A percentile compares a stretch with the other conserved stretches of the same genome.
These are phyloP conservation scores for Cystobasidium tubakii DNA, from an alignment of 768 basidiomycete genomes.

Conservation along the genomic window DNA sequence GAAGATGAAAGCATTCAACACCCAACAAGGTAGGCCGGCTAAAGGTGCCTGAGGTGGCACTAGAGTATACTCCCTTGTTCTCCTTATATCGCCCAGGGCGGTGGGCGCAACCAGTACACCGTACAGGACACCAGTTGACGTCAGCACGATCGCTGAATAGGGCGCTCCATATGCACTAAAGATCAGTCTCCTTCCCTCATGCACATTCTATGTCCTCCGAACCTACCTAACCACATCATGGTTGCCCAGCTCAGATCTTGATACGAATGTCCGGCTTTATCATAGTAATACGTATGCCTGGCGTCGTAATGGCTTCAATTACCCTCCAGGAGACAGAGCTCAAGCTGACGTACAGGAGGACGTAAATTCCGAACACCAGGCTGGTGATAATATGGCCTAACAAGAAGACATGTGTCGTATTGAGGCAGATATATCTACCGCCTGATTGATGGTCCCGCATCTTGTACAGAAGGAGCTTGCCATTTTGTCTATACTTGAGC, in stretches of 20 bases:
- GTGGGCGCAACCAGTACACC: conserved; percentile 21
- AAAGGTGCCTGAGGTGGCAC: conserved; percentile 12
- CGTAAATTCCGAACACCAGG: background rate
- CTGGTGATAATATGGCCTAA: background rate
- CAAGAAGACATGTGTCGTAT: conserved; percentile 23
- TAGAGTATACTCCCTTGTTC: background rate
- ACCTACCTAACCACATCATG: conserved; percentile 26
- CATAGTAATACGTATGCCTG: conserved; percentile 13
- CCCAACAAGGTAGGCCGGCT: conserved; percentile 6
- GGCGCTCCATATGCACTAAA: background rate
- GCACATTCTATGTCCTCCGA: background rate
- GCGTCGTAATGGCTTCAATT: too few relatives aligned
- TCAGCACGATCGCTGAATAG: conserved; percentile 8
- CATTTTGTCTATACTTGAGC: background rate
- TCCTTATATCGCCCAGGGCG: background rate
- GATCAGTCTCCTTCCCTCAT: background rate
- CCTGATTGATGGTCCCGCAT: conserved; percentile 24
- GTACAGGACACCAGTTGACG: conserved; percentile 17
- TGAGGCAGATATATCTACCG: conserved; percentile 29
- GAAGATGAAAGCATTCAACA: conserved; percentile 19
- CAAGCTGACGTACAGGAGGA: background rate
- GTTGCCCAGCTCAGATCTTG: conserved; percentile 16
- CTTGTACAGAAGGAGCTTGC: background rate
- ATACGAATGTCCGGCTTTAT: background rate
- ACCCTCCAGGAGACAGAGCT: too few relatives aligned